Conservation (phyloP, 1,284 basidiomycete genomes). For the Sporisorium iseilematis-ciliati region DNA sequence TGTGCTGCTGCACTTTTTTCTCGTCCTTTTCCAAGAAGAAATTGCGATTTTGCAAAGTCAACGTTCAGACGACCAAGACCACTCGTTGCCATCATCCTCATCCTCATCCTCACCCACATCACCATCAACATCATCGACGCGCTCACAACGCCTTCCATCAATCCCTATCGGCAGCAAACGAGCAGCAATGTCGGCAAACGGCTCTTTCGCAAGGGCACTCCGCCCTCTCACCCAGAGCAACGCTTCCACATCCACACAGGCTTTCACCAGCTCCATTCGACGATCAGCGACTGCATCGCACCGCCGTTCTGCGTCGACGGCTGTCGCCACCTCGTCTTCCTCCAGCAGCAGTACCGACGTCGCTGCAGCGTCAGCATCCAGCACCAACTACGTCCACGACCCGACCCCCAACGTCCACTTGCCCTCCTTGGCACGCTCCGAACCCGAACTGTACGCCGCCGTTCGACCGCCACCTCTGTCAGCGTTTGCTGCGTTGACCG, state of each 20-base stretch:
- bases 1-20: constrained; percentile 11
- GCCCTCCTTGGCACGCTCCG: constrained; percentile 58
- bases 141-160: neutral
- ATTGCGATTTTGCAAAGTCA: constrained; percentile 1
- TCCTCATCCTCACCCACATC: constrained; percentile 2
- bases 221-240: constrained; percentile 22
- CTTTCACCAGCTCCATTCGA: constrained; percentile 14
- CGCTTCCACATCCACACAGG: constrained; percentile 32
- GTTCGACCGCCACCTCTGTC: constrained; percentile 58
- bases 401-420: constrained; percentile 55
- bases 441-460: constrained; percentile 62
- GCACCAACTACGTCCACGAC: constrained; percentile 26
- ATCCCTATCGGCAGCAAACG: neutral
- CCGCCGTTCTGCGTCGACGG: constrained; percentile 30
- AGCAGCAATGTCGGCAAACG: constrained; percentile 31
- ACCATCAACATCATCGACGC: constrained; percentile 2
- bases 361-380: constrained; percentile 4
- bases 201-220: constrained; percentile 10
- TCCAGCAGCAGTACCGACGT: neutral
- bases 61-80: constrained; percentile 24
- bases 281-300: constrained; percentile 6
- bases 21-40: constrained; percentile 3
- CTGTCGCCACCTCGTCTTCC: constrained; percentile 15
- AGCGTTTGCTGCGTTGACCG: constrained; percentile 56
- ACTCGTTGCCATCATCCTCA: neutral